Conservation (phyloP, 371 early-diverging fungal species). For the Chytridium lagenaria region DNA sequence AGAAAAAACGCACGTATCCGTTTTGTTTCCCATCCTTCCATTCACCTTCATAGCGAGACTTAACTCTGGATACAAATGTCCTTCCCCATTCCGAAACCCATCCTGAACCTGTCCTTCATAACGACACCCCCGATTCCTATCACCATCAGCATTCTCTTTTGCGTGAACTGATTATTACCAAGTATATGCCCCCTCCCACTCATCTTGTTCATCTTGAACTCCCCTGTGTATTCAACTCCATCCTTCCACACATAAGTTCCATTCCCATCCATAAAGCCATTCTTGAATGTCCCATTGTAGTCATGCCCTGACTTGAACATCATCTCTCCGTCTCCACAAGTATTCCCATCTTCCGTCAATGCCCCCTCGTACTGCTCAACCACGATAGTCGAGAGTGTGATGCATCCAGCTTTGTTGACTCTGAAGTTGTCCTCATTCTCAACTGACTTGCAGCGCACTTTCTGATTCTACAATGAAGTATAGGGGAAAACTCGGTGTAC, state of each 20-base stretch:
- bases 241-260: slow-evolving; percentile 52
- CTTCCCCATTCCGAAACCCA: slow-evolving; percentile 52
- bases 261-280: slow-evolving; percentile 49
- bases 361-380: slow-evolving; percentile 6
- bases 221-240: slow-evolving; percentile 46
- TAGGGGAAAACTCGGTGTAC: too few species aligned
- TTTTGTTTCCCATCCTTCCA: slow-evolving; percentile 53
- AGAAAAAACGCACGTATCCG: slow-evolving; percentile 49
- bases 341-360: slow-evolving; percentile 8
- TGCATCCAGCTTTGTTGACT: slow-evolving; percentile 14
- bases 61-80: slow-evolving; percentile 34
- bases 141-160: neutral
- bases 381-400: slow-evolving; percentile 1
- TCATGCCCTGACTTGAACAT: slow-evolving; percentile 43
- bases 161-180: slow-evolving; percentile 32
- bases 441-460: too few species aligned
- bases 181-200: slow-evolving; percentile 42
- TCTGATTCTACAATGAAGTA: too few species aligned
- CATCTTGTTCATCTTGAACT: slow-evolving; percentile 49
- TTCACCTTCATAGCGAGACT: slow-evolving; percentile 46
- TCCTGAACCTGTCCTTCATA: slow-evolving; percentile 51
- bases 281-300: slow-evolving; percentile 41
- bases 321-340: slow-evolving; percentile 34
- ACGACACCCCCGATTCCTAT: slow-evolving; percentile 44
- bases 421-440: neutral